Conservation (phyloP, 768 basidiomycete species). For the Lentinula guzmanii region DNA sequence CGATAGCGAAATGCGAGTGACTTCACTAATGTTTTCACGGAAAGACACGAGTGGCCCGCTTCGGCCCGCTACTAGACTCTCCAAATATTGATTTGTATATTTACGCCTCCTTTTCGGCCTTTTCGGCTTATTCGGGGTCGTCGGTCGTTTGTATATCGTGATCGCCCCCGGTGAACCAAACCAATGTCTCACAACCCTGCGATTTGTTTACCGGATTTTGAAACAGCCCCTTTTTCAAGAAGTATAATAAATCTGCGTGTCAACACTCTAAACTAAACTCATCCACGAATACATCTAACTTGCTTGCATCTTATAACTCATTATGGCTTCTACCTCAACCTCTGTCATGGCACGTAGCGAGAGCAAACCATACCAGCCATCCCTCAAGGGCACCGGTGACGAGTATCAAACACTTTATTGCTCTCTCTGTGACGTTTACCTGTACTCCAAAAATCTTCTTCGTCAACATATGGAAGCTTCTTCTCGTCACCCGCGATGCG, state of each 20-base stretch:
- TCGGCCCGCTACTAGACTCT: too few species aligned
- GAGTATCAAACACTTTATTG: too few species aligned
- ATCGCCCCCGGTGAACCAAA: too few species aligned
- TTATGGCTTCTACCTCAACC: neutral
- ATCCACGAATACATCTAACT: neutral
- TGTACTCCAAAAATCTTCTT: too few species aligned
- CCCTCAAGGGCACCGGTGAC: too few species aligned
- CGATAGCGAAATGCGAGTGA: neutral
- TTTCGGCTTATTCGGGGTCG: too few species aligned
- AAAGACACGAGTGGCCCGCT: too few species aligned
- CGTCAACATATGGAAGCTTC: too few species aligned
- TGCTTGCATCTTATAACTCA: neutral
- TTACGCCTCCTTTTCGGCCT: too few species aligned
- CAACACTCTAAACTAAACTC: neutral
- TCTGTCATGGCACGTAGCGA: neutral
- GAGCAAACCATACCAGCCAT: neutral
- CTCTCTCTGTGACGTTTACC: too few species aligned
- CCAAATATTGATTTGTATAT: too few species aligned
- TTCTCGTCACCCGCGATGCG: constrained; percentile 14
- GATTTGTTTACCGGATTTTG: neutral
- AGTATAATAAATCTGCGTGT: neutral
- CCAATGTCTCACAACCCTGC: neutral
- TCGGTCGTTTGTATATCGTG: too few species aligned
- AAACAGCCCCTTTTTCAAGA: neutral
- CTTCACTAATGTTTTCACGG: neutral